Conservation (phyloP, 1,284 basidiomycete genomes). For the Apiotrichum sp. region DNA sequence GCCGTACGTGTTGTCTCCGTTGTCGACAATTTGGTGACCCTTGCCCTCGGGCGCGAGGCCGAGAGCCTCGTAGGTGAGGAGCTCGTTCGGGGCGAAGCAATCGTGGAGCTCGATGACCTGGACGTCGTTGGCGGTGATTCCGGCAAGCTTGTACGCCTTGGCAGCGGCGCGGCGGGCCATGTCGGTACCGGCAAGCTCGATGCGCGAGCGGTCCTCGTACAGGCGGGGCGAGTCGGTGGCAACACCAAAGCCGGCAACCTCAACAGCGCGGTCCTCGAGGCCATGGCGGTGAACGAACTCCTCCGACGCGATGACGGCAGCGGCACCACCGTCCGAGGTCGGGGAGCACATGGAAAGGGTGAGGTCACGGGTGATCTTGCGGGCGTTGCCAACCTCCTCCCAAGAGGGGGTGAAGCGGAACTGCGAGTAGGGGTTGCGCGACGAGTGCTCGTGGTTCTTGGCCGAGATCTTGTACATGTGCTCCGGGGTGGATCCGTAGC, state of each 20-base stretch:
- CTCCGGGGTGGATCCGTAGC: constrained; percentile 13
- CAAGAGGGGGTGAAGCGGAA: constrained; percentile 14
- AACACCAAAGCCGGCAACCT: constrained; percentile 12
- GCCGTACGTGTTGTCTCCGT: constrained; percentile 19
- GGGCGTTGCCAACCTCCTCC: constrained; percentile 11
- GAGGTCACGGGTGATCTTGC: constrained; percentile 19
- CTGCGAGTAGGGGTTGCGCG: constrained; percentile 21
- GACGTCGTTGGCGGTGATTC: constrained; percentile 11
- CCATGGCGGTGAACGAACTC: constrained; percentile 13
- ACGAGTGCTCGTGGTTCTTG: constrained; percentile 20
- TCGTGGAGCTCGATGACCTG: constrained; percentile 23
- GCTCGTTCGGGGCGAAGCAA: constrained; percentile 23
- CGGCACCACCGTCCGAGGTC: constrained; percentile 15
- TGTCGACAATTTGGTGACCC: constrained; percentile 17
- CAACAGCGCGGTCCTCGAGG: constrained; percentile 19
- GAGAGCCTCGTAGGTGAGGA: constrained; percentile 17
- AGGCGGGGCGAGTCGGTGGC: constrained; percentile 16
- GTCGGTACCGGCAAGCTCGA: constrained; percentile 17
- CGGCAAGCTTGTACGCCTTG: constrained; percentile 15
- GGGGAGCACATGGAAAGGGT: constrained; percentile 22
- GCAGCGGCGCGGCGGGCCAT: constrained; percentile 14
- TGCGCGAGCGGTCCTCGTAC: constrained; percentile 14
- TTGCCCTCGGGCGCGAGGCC: constrained; percentile 11
- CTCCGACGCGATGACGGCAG: constrained; percentile 14
- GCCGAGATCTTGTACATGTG: constrained; percentile 16